These are phyloP conservation scores for Fusarium camptoceras DNA, from an alignment of 2,329 filamentous ascomycete genomes.

Conservation along the genomic window DNA sequence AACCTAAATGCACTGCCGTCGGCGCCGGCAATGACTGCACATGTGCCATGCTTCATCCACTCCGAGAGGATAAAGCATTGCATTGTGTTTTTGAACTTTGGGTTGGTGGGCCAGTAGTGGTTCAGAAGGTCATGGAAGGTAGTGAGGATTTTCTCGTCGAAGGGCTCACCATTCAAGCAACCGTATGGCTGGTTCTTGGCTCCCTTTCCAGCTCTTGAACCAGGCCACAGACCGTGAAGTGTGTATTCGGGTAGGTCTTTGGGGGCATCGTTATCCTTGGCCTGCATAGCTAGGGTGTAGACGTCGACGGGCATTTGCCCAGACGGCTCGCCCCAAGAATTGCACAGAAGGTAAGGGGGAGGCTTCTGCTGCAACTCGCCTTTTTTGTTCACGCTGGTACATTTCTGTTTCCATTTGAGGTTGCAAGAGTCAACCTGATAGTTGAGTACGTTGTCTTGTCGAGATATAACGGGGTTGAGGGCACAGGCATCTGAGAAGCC, in stretches of 20 bases:
- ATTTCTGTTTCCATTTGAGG: not conserved
- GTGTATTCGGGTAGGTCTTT: rapidly evolving
- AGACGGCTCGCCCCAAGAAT: not conserved
- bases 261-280: rapidly evolving
- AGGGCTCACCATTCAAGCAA: not conserved
- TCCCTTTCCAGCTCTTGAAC: not conserved
- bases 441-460: not conserved
- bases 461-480: not conserved
- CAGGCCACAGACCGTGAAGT: conserved; percentile 2
- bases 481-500: conserved; percentile 9
- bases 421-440: not conserved
- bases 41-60: conserved; percentile 13
- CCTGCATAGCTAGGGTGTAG: not conserved
- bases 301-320: not conserved
- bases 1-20: not conserved
- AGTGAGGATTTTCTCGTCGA: not conserved
- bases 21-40: not conserved
- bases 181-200: conserved; percentile 1
- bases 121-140: not conserved
- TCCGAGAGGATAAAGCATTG: conserved; percentile 7
- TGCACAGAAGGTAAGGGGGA: not conserved
- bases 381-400: not conserved
- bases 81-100: conserved; percentile 4
- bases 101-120: not conserved
- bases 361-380: not conserved